Evolutionary conservation across 2,329 filamentous ascomycete species (phyloP).

Genomic region (Phoma sp.): DNA sequence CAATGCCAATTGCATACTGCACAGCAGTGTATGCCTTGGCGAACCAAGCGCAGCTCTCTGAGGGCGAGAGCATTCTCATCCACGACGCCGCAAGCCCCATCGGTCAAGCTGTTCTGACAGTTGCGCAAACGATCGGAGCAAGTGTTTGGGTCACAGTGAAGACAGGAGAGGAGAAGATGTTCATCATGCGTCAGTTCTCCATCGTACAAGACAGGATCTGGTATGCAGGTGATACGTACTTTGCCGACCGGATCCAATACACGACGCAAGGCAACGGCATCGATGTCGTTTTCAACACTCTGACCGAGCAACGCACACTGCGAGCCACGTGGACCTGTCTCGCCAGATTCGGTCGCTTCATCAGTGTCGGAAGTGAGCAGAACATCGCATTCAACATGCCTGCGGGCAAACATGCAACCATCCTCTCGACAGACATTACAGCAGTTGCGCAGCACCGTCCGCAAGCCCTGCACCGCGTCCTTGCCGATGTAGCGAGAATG

Average conservation of each 20-base stretch:
- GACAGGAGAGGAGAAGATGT: conserved; percentile 27
- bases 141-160: conserved; percentile 34
- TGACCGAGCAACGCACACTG: conserved; percentile 28
- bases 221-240: conserved; percentile 29
- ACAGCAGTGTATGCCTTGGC: conserved; percentile 38
- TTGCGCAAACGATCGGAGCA: conserved; percentile 33
- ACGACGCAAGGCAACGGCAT: conserved; percentile 41
- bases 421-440: conserved; percentile 22
- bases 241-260: conserved; percentile 30
- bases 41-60: conserved; percentile 34
- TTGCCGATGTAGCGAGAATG: conserved; percentile 25
- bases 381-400: neutral
- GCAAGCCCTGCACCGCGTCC: conserved; percentile 19
- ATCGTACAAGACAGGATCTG: conserved; percentile 43
- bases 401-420: conserved; percentile 19
- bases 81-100: conserved; percentile 36
- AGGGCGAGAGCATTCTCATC: conserved; percentile 44
- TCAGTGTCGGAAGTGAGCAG: conserved; percentile 8
- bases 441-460: conserved; percentile 23
- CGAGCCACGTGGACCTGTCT: conserved; percentile 54
- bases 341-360: conserved; percentile 40
- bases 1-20: conserved; percentile 30
- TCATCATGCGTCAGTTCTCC: conserved; percentile 24
- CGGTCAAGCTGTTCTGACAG: conserved; percentile 39
- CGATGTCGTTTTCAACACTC: conserved; percentile 45